Evolutionary conservation across 225 moss, liverwort and hornwort species (phyloP).

Genomic region (Marchantia polymorpha): DNA sequence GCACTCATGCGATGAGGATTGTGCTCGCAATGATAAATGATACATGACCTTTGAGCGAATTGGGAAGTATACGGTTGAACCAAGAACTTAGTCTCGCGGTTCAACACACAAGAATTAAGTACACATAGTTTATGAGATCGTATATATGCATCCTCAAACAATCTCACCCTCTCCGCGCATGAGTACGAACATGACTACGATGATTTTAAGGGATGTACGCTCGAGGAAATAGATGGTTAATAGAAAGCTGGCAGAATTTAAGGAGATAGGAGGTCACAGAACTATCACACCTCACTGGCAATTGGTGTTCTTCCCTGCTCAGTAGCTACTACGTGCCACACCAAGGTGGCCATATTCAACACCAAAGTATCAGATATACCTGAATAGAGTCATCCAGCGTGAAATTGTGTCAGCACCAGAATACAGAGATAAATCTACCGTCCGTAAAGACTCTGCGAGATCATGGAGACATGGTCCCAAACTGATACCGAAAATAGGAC

Average conservation of each 20-base stretch:
- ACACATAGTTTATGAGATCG: no score
- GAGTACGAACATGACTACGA: no score
- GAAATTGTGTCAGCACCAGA: neutral
- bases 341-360: constrained; percentile 70
- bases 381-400: constrained; percentile 8
- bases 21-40: neutral
- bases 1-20: neutral
- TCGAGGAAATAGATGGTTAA: no score
- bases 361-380: constrained; percentile 85
- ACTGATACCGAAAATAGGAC: neutral
- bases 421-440: neutral
- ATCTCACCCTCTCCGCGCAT: no score
- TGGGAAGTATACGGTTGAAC: no score
- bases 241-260: neutral
- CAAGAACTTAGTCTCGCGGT: no score
- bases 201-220: no score
- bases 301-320: constrained; percentile 67
- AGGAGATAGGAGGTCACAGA: neutral
- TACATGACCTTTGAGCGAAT: neutral
- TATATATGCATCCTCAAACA: no score
- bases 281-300: constrained; percentile 54
- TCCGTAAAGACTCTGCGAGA: neutral
- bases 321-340: constrained; percentile 71
- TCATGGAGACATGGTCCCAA: neutral
- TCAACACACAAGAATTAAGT: no score